Percentiles rank a stretch among this genome's conserved stretches.
Evolutionary conservation across 768 basidiomycete genomes (phyloP).

Genomic region (Trametes gibbosa): DNA sequence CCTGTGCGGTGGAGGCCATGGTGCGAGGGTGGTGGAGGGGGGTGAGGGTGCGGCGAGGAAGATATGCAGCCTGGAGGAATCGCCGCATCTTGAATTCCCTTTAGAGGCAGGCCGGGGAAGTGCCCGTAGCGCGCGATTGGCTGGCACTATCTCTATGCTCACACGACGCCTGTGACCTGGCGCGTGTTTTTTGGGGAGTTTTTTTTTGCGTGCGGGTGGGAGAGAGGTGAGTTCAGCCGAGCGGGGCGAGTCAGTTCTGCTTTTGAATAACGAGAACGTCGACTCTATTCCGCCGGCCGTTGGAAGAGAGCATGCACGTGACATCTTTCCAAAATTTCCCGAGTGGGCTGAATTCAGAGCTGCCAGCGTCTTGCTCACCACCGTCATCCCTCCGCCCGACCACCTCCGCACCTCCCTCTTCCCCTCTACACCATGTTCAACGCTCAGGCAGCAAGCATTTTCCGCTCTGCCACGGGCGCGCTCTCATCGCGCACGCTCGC

Average conservation of each 20-base stretch:
- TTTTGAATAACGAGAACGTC: background rate
- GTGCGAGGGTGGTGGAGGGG: constrained; percentile 21
- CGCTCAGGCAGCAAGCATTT: constrained; percentile 45
- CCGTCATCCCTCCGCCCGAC: constrained; percentile 18
- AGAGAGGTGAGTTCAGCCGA: background rate
- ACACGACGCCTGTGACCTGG: constrained; percentile 10
- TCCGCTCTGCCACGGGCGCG: constrained; percentile 62
- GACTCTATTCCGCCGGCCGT: background rate
- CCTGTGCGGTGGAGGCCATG: constrained; percentile 27
- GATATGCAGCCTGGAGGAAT: constrained; percentile 17
- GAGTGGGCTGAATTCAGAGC: constrained; percentile 5
- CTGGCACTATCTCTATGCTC: constrained; percentile 9
- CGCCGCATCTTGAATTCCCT: constrained; percentile 25
- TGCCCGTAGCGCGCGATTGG: constrained; percentile 21
- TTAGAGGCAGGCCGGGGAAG: constrained; percentile 22
- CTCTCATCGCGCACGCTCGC: constrained; percentile 48
- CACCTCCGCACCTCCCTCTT: constrained; percentile 7
- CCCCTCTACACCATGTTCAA: constrained; percentile 45
- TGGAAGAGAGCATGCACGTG: constrained; percentile 14
- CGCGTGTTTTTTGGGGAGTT: constrained; percentile 1
- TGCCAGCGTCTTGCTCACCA: constrained; percentile 23
- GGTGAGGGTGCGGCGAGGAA: constrained; percentile 20
- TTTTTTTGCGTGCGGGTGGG: background rate
- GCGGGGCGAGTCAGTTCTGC: constrained; percentile 12
- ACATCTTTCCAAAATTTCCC: constrained; percentile 20